These are phyloP conservation scores for Plasmodium adleri DNA, from an alignment of 169 alveolate genomes.

Conservation along the genomic window DNA sequence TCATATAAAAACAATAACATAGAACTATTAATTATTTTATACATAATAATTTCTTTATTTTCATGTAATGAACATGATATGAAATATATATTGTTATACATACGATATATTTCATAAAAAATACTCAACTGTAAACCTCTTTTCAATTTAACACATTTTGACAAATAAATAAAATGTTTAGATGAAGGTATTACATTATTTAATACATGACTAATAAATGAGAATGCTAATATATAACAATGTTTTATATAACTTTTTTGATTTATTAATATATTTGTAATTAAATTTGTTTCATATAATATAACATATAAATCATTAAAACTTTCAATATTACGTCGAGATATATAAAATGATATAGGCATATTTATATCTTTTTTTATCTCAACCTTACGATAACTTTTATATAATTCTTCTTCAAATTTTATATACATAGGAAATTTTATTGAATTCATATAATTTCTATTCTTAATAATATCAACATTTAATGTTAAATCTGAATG, in stretches of 20 bases:
- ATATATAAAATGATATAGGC: conserved; percentile 64
- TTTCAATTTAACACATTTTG: conserved; percentile 24
- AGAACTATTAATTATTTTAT: conserved; percentile 56
- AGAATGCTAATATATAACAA: conserved; percentile 63
- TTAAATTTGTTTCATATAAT: conserved; percentile 66
- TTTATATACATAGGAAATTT: conserved; percentile 55
- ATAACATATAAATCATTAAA: conserved; percentile 55
- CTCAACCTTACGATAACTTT: conserved; percentile 43
- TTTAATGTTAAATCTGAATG: conserved; percentile 38
- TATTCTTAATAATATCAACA: conserved; percentile 22
- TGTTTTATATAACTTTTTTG: conserved; percentile 70
- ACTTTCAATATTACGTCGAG: conserved; percentile 20
- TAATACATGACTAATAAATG: conserved; percentile 49
- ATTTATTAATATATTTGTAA: conserved; percentile 69
- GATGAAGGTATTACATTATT: conserved; percentile 61
- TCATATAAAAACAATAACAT: conserved; percentile 70
- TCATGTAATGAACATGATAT: conserved; percentile 66
- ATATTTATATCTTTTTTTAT: conserved; percentile 69
- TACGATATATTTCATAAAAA: conserved; percentile 46
- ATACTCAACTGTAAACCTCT: conserved; percentile 49
- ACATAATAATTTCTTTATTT: conserved; percentile 72
- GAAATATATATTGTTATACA: conserved; percentile 57
- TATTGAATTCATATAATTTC: conserved; percentile 40
- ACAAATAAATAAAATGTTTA: conserved; percentile 49
- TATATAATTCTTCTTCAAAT: conserved; percentile 50